A percentile compares a stretch with the other conserved stretches of the same genome.
Conservation (phyloP, 352 stramenopile genomes). For the Pythium chondricola region DNA sequence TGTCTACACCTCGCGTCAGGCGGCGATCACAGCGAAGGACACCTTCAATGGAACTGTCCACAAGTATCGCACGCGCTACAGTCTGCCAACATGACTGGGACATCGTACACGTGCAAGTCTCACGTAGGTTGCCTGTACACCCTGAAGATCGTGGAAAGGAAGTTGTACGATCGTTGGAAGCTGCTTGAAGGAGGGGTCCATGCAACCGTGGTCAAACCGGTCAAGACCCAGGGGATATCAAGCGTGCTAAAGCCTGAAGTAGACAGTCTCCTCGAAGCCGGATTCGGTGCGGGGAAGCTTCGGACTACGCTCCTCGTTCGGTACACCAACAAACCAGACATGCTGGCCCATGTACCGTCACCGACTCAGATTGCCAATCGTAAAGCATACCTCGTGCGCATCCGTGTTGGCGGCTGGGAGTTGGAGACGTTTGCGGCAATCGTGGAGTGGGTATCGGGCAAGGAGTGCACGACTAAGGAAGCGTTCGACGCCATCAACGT, state of each 20-base stretch:
- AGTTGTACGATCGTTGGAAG: too few species aligned
- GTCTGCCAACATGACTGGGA: too few species aligned
- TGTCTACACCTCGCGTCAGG: too few species aligned
- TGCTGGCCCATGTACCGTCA: background rate
- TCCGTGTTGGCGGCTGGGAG: background rate
- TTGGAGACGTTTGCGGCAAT: conserved; percentile 1
- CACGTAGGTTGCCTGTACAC: too few species aligned
- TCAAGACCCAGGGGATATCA: background rate
- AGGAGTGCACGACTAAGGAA: background rate
- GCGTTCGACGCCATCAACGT: background rate
- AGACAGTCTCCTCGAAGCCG: background rate
- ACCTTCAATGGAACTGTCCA: too few species aligned
- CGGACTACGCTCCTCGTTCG: background rate
- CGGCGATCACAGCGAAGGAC: too few species aligned
- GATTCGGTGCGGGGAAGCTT: background rate
- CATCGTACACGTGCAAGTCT: too few species aligned
- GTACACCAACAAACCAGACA: background rate
- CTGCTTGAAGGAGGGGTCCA: too few species aligned
- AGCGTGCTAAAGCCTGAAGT: background rate
- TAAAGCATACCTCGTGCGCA: background rate
- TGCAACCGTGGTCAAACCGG: too few species aligned
- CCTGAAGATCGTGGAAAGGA: too few species aligned
- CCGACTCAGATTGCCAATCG: background rate
- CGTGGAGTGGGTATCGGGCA: background rate
- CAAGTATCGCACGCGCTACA: too few species aligned